A percentile compares a stretch with the other conserved stretches of the same genome.
These are phyloP conservation scores for Dioscorea alata DNA, from an alignment of 106 monocot genomes.

Conservation along the genomic window DNA sequence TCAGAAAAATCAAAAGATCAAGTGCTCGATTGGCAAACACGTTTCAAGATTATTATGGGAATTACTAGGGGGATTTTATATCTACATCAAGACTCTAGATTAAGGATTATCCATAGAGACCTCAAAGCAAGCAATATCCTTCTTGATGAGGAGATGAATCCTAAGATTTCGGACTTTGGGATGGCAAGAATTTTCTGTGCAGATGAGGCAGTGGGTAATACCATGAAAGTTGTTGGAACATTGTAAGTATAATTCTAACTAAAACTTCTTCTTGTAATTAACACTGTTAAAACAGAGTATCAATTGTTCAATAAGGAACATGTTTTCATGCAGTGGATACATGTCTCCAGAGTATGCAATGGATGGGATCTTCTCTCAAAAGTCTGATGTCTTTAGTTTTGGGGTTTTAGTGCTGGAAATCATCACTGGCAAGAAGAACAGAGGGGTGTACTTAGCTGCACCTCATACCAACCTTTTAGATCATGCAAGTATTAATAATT, in stretches of 20 bases:
- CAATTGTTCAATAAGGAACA: background rate
- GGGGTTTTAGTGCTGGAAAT: conserved; percentile 18
- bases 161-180: conserved; percentile 15
- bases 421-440: conserved; percentile 10
- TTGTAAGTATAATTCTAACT: conserved; percentile 12
- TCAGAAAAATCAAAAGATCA: conserved; percentile 1
- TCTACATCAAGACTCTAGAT: conserved; percentile 15
- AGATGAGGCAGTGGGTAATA: conserved; percentile 1
- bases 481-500: conserved; percentile 6
- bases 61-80: conserved; percentile 16
- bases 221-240: conserved; percentile 14
- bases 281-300: background rate
- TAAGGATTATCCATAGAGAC: conserved; percentile 18
- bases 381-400: conserved; percentile 27
- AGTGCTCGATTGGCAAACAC: background rate
- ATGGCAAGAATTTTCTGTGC: conserved; percentile 17
- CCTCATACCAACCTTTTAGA: conserved; percentile 1
- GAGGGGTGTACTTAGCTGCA: background rate
- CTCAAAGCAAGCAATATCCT: conserved; percentile 22
- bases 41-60: conserved; percentile 8
- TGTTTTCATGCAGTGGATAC: conserved; percentile 11
- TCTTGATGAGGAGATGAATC: conserved; percentile 12
- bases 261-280: background rate
- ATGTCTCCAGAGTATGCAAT: conserved; percentile 26
- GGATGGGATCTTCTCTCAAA: conserved; percentile 16